Conservation (phyloP, 2,329 filamentous ascomycete species). For the Fusarium sublunatum region DNA sequence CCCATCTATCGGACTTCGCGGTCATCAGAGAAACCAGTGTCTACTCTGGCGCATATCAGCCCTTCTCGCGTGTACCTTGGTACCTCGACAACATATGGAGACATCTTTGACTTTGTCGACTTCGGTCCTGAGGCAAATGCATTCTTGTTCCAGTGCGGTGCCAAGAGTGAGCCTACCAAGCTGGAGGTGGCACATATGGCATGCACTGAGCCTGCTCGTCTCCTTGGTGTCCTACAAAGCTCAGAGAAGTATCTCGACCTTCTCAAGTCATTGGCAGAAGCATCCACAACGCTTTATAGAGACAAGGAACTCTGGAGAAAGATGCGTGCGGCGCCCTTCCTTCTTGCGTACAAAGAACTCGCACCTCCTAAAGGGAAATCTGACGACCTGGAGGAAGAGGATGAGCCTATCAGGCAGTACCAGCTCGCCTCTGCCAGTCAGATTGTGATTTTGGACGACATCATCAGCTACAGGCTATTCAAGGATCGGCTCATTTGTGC, state of each 20-base stretch:
- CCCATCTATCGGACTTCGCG: constrained; percentile 65
- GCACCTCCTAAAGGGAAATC: constrained; percentile 60
- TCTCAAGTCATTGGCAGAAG: constrained; percentile 82
- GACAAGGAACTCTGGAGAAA: constrained; percentile 82
- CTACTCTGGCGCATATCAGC: constrained; percentile 58
- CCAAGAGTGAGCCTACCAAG: constrained; percentile 90
- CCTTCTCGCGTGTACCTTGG: constrained; percentile 87
- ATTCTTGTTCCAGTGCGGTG: constrained; percentile 88
- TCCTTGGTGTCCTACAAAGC: constrained; percentile 82
- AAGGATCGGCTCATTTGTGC: constrained; percentile 85
- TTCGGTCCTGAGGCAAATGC: constrained; percentile 89
- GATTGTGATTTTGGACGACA: constrained; percentile 87
- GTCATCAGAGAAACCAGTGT: constrained; percentile 56
- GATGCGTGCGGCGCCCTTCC: constrained; percentile 79
- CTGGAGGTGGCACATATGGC: constrained; percentile 84
- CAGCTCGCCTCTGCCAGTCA: constrained; percentile 77
- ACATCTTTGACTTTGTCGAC: constrained; percentile 97
- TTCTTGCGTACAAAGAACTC: constrained; percentile 86
- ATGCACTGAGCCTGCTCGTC: constrained; percentile 83
- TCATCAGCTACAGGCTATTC: constrained; percentile 89
- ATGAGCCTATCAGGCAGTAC: constrained; percentile 78
- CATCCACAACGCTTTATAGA: constrained; percentile 74
- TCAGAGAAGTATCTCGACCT: constrained; percentile 89
- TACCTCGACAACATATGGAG: constrained; percentile 74
- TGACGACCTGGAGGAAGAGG: constrained; percentile 67